Evolutionary conservation across 768 basidiomycete genomes (phyloP), one percentile per base, ranked within the genome.

Genomic region (Boletus tylopilopsis): DNA sequence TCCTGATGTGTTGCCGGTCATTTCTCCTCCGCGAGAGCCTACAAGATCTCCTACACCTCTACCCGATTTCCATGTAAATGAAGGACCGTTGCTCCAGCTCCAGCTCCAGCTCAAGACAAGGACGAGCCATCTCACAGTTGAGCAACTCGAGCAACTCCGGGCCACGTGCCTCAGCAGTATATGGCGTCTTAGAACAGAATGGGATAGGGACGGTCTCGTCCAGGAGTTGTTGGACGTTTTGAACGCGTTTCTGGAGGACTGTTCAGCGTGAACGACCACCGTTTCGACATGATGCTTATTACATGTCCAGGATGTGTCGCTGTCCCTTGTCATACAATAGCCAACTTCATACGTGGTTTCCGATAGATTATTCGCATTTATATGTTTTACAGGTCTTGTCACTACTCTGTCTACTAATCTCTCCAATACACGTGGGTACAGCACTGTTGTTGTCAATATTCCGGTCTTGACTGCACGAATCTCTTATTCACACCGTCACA

Each of bases 61-160:
- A 3, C 92, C 92, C 2, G 82, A 87, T 34, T 96, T 99, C 68
- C 66, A 80, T 35, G 60, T 95, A 13, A 75, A 88, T 41, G 71
- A 78, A 21, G 62, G 52, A 2, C 62, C 73, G 10, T 57, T 95
- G 22, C 59, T 57, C 0, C 61, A 75, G 10, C 76, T 98, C 0
- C 68, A 72, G 48, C 38, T 63, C 3, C 67, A 73, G 38, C 64
- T 97, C 23, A 69, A 69, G 30, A 71, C 77, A 16, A 64, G 64
- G 38, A 96, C 95, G 1, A 63, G 52, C 6, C 63, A 62, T 0
- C 71, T 97, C 36, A 89, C 75, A 22, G 76, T 97, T 42, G 96
- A 99, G 63, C 84, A 95, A 63, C 78, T 99, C 6, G 96, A 98
- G 64, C 94, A 98, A 67, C 76, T 99, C 6, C 81, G 96, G 6